Conservation (phyloP, 2,329 filamentous ascomycete species). For the Fusarium duplospermum region DNA sequence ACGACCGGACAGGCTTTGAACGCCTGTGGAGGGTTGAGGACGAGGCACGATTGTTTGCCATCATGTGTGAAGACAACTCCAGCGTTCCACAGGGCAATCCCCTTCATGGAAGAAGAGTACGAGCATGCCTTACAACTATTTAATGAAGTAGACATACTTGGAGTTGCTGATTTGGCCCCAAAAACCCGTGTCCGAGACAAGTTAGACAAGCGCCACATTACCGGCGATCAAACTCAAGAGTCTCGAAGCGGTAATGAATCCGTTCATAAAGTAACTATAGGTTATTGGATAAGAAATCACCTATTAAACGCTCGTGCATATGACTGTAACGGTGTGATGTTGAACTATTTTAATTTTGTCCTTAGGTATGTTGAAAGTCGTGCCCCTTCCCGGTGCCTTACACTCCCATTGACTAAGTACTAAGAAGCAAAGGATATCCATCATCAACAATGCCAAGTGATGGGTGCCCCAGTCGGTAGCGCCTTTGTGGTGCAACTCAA, state of each 20-base stretch:
- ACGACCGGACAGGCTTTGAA: not conserved
- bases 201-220: not conserved
- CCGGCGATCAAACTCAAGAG: not conserved
- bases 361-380: not conserved
- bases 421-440: not conserved
- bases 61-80: not conserved
- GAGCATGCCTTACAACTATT: not conserved
- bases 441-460: not conserved
- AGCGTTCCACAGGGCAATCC: not conserved
- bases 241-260: not conserved
- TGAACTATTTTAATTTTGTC: not conserved
- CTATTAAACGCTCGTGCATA: not conserved
- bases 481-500: not conserved
- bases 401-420: not conserved
- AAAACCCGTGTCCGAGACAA: not conserved
- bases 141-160: not conserved
- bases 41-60: not conserved
- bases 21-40: not conserved
- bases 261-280: not conserved
- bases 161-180: not conserved
- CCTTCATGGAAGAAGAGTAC: not conserved
- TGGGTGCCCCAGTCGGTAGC: not conserved
- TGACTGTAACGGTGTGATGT: not conserved
- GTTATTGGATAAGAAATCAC: not conserved
- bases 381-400: not conserved